These are phyloP conservation scores for Fusarium haematococcum DNA, from an alignment of 2,329 filamentous ascomycete species.

Conservation along the genomic window DNA sequence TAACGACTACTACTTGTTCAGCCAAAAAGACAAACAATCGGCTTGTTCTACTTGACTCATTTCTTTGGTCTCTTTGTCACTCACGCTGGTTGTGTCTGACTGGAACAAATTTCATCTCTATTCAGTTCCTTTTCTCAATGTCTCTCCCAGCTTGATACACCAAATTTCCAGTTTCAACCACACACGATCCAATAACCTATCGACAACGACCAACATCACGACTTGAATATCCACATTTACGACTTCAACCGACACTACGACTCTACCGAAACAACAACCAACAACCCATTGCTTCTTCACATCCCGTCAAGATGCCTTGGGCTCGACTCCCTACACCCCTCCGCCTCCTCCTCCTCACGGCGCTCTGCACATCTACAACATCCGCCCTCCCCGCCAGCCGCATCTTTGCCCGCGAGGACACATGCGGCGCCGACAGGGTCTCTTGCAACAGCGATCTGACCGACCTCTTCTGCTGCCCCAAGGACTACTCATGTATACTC, in stretches of 20 bases:
- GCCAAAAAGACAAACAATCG: background rate
- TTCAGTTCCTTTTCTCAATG: background rate
- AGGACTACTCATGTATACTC: conserved; percentile 64
- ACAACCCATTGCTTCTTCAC: background rate
- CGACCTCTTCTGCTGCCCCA: conserved; percentile 74
- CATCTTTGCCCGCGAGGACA: conserved; percentile 58
- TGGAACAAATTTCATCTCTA: background rate
- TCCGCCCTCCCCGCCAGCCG: conserved; percentile 54
- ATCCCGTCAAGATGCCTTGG: conserved; percentile 30
- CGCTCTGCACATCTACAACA: conserved; percentile 51
- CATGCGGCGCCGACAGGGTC: conserved; percentile 64
- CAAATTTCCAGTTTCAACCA: background rate
- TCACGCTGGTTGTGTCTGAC: background rate
- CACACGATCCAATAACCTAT: background rate
- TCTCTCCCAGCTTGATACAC: background rate
- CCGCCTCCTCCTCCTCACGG: conserved; percentile 53
- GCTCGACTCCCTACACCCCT: conserved; percentile 40
- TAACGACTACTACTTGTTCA: background rate
- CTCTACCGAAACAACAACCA: background rate
- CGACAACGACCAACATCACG: background rate
- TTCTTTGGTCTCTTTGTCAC: background rate
- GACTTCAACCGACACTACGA: background rate
- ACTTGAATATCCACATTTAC: background rate
- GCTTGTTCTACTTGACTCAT: background rate
- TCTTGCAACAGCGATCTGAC: conserved; percentile 70